Conservation (phyloP, 1,284 basidiomycete species). For the Cryptococcus jaspeensis region DNA sequence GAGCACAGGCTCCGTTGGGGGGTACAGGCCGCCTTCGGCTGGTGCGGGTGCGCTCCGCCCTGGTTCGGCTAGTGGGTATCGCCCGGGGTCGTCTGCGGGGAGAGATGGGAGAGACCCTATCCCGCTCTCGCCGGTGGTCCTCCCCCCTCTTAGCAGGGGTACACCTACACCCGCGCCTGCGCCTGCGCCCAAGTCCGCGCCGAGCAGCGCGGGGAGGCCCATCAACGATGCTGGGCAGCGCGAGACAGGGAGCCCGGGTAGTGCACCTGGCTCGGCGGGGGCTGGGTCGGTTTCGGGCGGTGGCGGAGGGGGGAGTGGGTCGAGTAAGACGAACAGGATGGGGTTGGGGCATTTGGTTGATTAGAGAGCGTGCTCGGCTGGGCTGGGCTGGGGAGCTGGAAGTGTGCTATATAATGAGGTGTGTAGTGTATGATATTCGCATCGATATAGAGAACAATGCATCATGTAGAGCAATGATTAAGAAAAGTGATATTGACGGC, state of each 20-base stretch:
- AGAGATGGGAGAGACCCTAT: background rate
- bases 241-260: background rate
- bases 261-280: background rate
- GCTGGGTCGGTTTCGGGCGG: constrained; percentile 4
- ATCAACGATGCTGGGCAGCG: background rate
- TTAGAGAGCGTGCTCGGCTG: constrained; percentile 12
- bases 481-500: too few relatives aligned
- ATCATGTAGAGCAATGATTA: too few relatives aligned
- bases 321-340: constrained; percentile 27
- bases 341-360: constrained; percentile 34
- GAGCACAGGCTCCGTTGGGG: background rate
- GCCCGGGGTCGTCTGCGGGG: too few relatives aligned
- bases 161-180: background rate
- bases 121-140: constrained; percentile 1
- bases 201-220: background rate
- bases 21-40: constrained; percentile 1
- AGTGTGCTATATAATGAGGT: too few relatives aligned
- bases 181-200: background rate
- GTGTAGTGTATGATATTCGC: too few relatives aligned
- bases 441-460: too few relatives aligned
- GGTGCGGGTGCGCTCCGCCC: background rate
- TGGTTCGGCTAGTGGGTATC: too few relatives aligned
- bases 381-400: too few relatives aligned
- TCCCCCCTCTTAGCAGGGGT: constrained; percentile 7
- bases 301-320: background rate